Percentiles rank a stretch among this genome's conserved stretches.
Conservation (phyloP, 1,284 basidiomycete species). For the Austropuccinia psidii region DNA sequence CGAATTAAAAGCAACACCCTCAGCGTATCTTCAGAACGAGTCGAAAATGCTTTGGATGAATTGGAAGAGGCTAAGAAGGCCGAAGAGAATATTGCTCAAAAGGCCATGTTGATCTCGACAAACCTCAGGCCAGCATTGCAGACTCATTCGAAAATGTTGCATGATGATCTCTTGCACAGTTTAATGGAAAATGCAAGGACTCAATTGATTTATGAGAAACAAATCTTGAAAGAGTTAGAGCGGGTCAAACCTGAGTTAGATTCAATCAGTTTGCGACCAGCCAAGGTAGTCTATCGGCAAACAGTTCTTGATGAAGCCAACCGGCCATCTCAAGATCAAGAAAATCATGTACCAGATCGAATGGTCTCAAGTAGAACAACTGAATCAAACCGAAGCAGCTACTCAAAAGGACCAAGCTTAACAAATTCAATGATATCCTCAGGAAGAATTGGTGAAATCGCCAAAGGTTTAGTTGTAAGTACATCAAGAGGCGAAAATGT, state of each 20-base stretch:
- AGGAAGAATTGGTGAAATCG: not conserved
- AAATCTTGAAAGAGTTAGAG: conserved; percentile 76
- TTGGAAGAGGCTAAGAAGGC: conserved; percentile 88
- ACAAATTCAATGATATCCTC: not conserved
- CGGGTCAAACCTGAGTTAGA: conserved; percentile 66
- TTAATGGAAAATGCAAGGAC: conserved; percentile 83
- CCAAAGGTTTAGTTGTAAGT: conserved; percentile 1
- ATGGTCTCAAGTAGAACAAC: not conserved
- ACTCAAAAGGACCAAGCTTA: not conserved
- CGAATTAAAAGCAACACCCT: conserved; percentile 71
- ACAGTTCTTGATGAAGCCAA: not conserved
- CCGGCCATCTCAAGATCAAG: not conserved
- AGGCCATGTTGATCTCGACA: conserved; percentile 79
- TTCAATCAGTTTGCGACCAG: conserved; percentile 52
- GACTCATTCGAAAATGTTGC: conserved; percentile 70
- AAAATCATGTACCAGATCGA: not conserved
- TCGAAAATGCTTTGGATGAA: conserved; percentile 86
- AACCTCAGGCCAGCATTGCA: conserved; percentile 77
- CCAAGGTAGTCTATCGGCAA: conserved; percentile 41
- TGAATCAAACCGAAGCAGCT: not conserved
- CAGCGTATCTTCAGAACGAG: conserved; percentile 72
- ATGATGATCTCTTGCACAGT: conserved; percentile 77
- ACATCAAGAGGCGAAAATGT: not conserved
- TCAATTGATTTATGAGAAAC: conserved; percentile 79
- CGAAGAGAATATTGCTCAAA: conserved; percentile 68